Percentiles rank a stretch among this genome's conserved stretches.
Conservation (phyloP, 257 asterid genomes). For the Scutellaria galericulata region DNA sequence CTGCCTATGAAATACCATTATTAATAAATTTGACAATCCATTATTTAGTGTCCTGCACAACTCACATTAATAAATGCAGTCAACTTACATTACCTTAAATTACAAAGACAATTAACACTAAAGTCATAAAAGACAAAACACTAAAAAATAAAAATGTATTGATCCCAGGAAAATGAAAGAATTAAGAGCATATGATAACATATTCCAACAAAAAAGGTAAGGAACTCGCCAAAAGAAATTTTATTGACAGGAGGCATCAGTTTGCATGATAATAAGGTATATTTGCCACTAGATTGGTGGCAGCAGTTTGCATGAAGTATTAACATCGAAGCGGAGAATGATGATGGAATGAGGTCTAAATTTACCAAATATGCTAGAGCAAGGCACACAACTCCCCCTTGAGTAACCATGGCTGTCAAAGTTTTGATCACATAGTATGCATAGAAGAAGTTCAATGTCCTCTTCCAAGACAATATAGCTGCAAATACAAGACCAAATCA, state of each 20-base stretch:
- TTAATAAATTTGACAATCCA: constrained; percentile 3
- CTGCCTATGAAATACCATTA: constrained; percentile 47
- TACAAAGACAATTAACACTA: not conserved
- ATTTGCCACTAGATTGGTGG: not conserved
- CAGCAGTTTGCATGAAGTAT: not conserved
- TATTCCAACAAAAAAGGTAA: not conserved
- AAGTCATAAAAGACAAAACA: not conserved
- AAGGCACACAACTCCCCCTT: constrained; percentile 54
- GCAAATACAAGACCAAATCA: constrained; percentile 27
- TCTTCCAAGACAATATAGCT: constrained; percentile 55
- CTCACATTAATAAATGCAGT: not conserved
- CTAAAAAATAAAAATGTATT: not conserved
- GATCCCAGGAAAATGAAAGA: not conserved
- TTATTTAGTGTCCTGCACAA: not conserved
- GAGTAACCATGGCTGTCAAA: constrained; percentile 57
- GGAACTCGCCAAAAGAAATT: not conserved
- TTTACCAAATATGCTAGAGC: constrained; percentile 61
- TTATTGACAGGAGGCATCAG: not conserved
- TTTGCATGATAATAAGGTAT: not conserved
- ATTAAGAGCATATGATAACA: not conserved
- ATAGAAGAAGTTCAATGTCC: constrained; percentile 52
- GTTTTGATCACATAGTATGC: constrained; percentile 54
- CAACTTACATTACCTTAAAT: not conserved
- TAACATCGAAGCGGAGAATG: constrained; percentile 10
- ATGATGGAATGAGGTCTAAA: constrained; percentile 3